These are phyloP conservation scores for Xylaria digitata DNA, from an alignment of 2,329 filamentous ascomycete species.

Conservation along the genomic window DNA sequence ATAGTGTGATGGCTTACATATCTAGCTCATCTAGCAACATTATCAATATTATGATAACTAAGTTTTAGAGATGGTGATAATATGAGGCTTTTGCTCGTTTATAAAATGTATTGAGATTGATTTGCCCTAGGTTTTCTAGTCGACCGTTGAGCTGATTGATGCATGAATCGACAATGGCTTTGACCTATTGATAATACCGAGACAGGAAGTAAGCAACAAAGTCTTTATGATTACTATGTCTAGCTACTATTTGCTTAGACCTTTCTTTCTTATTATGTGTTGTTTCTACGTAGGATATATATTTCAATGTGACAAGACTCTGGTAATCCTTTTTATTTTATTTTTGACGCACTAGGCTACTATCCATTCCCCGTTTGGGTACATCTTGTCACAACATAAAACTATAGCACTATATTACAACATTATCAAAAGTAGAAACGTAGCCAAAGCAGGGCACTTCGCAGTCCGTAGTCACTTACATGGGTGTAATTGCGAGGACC, in stretches of 20 bases:
- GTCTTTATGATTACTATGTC: not conserved
- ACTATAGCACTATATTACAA: too few relatives aligned
- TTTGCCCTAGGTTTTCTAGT: not conserved
- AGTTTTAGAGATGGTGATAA: not conserved
- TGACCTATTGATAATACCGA: too few relatives aligned
- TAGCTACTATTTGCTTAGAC: too few relatives aligned
- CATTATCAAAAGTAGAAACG: too few relatives aligned
- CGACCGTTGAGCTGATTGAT: too few relatives aligned
- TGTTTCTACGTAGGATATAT: not conserved
- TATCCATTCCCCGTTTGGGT: too few relatives aligned
- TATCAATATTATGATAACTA: not conserved
- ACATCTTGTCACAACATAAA: too few relatives aligned
- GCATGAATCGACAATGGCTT: not conserved
- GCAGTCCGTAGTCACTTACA: too few relatives aligned
- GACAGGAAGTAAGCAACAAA: not conserved
- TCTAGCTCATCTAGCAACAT: not conserved
- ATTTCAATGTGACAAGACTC: not conserved
- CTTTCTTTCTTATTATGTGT: not conserved
- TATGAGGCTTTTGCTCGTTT: not conserved
- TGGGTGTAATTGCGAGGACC: too few relatives aligned
- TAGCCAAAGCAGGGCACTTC: too few relatives aligned
- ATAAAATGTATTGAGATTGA: not conserved
- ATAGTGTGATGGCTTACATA: not conserved
- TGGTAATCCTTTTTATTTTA: too few relatives aligned
- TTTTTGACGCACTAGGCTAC: too few relatives aligned